These are phyloP conservation scores for Mycena capillaripes DNA, from an alignment of 768 basidiomycete species.

Conservation along the genomic window DNA sequence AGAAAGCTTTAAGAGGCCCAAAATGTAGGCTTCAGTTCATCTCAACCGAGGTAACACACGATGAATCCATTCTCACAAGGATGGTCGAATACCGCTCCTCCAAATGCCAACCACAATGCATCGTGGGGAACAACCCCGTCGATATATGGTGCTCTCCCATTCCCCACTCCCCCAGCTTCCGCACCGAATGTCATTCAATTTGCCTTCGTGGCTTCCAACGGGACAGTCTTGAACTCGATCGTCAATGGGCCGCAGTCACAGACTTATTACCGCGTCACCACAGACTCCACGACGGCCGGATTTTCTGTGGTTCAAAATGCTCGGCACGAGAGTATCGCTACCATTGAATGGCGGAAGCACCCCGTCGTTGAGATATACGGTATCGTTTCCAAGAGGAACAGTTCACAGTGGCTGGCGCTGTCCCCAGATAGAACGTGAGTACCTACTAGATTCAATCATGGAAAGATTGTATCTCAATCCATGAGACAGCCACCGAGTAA, in stretches of 20 bases:
- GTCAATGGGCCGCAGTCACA: constrained; percentile 54
- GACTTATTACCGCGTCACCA: constrained; percentile 54
- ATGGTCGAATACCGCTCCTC: constrained; percentile 12
- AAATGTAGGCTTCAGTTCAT: not conserved
- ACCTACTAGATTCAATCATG: not conserved
- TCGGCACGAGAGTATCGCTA: constrained; percentile 48
- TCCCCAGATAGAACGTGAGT: constrained; percentile 52
- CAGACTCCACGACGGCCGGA: constrained; percentile 47
- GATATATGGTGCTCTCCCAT: constrained; percentile 8
- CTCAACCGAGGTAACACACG: not conserved
- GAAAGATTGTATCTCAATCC: not conserved
- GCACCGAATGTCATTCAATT: constrained; percentile 49
- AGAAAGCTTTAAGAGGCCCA: not conserved
- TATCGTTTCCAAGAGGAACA: constrained; percentile 46
- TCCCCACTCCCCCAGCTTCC: constrained; percentile 5
- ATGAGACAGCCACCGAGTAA: constrained; percentile 19
- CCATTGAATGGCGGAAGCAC: constrained; percentile 53
- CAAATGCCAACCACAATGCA: not conserved
- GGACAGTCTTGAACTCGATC: constrained; percentile 53
- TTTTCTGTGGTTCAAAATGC: constrained; percentile 53
- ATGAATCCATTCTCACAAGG: constrained; percentile 36
- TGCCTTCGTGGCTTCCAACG: constrained; percentile 51
- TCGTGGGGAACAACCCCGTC: constrained; percentile 8
- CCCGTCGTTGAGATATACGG: constrained; percentile 51
- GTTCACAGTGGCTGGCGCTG: constrained; percentile 54